Evolutionary conservation across 345 rosid genomes (phyloP).

Genomic region (Linum trigynum): DNA sequence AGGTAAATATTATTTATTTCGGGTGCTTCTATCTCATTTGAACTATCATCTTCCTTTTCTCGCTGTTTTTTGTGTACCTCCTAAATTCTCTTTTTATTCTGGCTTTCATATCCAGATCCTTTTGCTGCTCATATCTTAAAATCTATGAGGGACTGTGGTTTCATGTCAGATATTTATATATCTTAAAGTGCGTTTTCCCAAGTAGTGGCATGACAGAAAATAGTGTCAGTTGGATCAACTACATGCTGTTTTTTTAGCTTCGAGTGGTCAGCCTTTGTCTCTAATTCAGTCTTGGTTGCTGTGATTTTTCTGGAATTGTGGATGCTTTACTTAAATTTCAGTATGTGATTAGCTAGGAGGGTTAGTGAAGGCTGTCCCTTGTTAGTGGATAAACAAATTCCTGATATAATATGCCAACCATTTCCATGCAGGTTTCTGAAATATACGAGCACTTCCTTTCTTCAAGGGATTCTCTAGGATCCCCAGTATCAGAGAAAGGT

Average conservation of each 20-base stretch:
- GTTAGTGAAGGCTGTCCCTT: neutral
- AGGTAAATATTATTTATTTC: conserved; percentile 32
- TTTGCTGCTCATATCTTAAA: neutral
- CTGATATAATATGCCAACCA: neutral
- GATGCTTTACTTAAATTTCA: neutral
- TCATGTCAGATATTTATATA: neutral
- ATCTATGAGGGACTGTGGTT: neutral
- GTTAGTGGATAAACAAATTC: too few species aligned
- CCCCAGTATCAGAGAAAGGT: conserved; percentile 89
- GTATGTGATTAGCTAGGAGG: neutral
- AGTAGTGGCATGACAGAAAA: neutral
- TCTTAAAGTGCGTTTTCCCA: neutral
- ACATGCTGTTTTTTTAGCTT: neutral
- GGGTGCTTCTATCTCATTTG: conserved; percentile 1
- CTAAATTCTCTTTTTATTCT: neutral
- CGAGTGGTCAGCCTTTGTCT: neutral
- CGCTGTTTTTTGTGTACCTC: neutral
- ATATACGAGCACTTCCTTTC: conserved; percentile 72
- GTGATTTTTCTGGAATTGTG: neutral
- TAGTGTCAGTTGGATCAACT: neutral
- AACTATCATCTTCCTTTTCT: conserved; percentile 3
- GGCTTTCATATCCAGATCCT: neutral
- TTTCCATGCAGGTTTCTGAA: conserved; percentile 51
- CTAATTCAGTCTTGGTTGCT: neutral
- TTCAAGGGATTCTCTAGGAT: conserved; percentile 43